Percentiles rank a stretch among this genome's conserved stretches.
Conservation (phyloP, 2,329 filamentous ascomycete genomes). For the Fusarium sp. region DNA sequence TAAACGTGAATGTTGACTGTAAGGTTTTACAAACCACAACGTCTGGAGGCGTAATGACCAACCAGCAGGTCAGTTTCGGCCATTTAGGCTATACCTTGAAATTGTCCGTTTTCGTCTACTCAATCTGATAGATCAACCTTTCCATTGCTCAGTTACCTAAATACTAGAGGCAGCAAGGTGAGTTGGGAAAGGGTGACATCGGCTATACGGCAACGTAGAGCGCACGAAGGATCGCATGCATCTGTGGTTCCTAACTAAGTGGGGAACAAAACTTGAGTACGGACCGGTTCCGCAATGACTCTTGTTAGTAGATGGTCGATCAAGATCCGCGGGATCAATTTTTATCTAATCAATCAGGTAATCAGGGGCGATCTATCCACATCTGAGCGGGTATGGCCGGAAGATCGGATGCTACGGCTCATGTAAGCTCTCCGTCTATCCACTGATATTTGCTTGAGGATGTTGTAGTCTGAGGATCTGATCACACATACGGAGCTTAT, state of each 20-base stretch:
- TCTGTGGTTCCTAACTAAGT: neutral
- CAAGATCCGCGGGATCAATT: neutral
- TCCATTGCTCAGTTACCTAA: neutral
- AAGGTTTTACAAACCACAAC: too few relatives aligned
- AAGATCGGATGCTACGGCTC: neutral
- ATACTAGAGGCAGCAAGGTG: neutral
- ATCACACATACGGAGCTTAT: neutral
- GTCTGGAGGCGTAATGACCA: too few relatives aligned
- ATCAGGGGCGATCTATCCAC: neutral
- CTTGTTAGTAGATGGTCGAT: neutral
- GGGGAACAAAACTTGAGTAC: neutral
- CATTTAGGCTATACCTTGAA: too few relatives aligned
- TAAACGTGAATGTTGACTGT: too few relatives aligned
- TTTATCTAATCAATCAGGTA: constrained; percentile 7
- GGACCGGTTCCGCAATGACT: neutral
- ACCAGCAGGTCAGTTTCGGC: too few relatives aligned
- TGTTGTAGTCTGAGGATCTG: neutral
- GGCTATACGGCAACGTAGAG: neutral
- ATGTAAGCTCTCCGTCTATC: neutral
- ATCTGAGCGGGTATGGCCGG: neutral
- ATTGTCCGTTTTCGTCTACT: too few relatives aligned
- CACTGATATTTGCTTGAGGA: neutral
- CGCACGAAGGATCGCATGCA: neutral
- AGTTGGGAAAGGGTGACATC: neutral
- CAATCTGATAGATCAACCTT: too few relatives aligned